Evolutionary conservation across 345 rosid species (phyloP), one percentile per base, ranked within the genome.

Genomic region (Brassica nigra): DNA sequence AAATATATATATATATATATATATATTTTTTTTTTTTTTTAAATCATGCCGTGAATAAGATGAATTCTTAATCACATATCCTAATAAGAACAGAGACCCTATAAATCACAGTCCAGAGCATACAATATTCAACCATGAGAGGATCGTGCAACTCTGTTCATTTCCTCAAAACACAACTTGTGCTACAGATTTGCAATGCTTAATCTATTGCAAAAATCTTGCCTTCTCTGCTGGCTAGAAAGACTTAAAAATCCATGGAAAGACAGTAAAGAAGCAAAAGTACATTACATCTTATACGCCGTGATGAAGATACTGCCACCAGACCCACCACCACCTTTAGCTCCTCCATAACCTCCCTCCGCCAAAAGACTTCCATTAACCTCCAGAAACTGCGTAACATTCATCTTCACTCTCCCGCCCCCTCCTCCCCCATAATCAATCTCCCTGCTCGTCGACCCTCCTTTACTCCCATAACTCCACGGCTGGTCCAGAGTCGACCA

Each of bases 321-420:
- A 68, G 98, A 86, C 9, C 99, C 99, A 55, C 99, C 99, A 20
- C 98, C 99, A 16, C 99, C 99, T 74, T 87, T 90, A 71, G 30
- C 79, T 68, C 98, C 97, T 49, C 95, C 98, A 77, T 89, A 84
- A 49, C 84, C 98, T 49, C 99, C 99, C 37, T 93, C 90, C 10
- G 97, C 97, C 89, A 87, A 83, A 76, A 96, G 42, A 78, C 74
- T 82, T 59, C 94, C 99, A 36, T 92, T 88, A 71, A 96, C 86
- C 62, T 83, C 88, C 82, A 93, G 39, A 47, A 75, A 65, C 71
- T 67, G 90, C 65, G 15, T 66, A 49, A 96, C 83, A 14, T 73
- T 75, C 84, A 93, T 58, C 85, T 78, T 89, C 66, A 96, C 86
- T 79, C 81, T 86, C 63, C 99, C 99, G 4, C 99, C 98, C 0